Percentiles rank a stretch among this genome's conserved stretches.
Evolutionary conservation across 768 basidiomycete genomes (phyloP).

Genomic region (Mycena rosella): DNA sequence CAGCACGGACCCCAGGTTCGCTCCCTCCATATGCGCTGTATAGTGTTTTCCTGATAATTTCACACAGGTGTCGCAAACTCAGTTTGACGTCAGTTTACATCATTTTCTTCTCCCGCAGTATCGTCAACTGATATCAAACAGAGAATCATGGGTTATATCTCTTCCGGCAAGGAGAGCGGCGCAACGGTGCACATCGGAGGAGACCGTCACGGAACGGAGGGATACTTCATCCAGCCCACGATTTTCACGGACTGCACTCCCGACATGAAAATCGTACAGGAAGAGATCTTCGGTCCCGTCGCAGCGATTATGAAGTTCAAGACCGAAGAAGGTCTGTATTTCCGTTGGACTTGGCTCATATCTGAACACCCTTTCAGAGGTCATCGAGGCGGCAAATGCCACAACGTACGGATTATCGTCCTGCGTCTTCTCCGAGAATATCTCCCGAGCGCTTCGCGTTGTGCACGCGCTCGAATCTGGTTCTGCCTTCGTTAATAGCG

Average conservation of each 20-base stretch:
- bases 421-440: constrained; percentile 85
- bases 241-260: constrained; percentile 72
- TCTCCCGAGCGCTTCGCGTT: constrained; percentile 78
- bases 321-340: constrained; percentile 56
- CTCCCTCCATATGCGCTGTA: not conserved
- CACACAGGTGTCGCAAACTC: constrained; percentile 75
- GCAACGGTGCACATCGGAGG: constrained; percentile 76
- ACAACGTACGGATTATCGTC: constrained; percentile 90
- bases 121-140: constrained; percentile 37
- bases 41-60: not conserved
- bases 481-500: constrained; percentile 58
- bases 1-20: constrained; percentile 72
- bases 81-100: constrained; percentile 74
- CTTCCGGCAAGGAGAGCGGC: constrained; percentile 75
- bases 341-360: not conserved
- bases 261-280: constrained; percentile 76
- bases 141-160: constrained; percentile 80
- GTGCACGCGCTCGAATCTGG: constrained; percentile 86
- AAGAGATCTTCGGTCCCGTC: constrained; percentile 84
- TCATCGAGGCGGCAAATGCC: constrained; percentile 84
- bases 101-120: constrained; percentile 12
- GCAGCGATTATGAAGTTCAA: constrained; percentile 78
- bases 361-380: constrained; percentile 59
- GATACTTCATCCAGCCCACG: constrained; percentile 76
- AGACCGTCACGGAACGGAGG: constrained; percentile 65